Conservation (phyloP, 1,284 basidiomycete species). For the Ustilago loliicola region DNA sequence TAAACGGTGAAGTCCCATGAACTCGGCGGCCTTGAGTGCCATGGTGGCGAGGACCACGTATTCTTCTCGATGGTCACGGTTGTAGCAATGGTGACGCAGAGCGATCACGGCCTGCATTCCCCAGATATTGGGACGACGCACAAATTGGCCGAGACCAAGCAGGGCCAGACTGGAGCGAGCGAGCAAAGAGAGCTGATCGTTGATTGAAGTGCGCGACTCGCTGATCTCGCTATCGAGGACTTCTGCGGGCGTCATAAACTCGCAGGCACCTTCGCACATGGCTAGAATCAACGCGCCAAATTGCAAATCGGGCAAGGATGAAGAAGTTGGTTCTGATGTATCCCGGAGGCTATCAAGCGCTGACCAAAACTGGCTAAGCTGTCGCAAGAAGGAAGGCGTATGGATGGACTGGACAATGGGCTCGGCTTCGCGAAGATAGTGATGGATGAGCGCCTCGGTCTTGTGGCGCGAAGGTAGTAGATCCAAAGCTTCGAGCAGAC, state of each 20-base stretch:
- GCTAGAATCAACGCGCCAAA: conserved; percentile 44
- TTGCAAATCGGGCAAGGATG: conserved; percentile 32
- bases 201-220: conserved; percentile 33
- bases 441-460: conserved; percentile 33
- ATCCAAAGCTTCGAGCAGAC: conserved; percentile 22
- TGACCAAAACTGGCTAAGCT: conserved; percentile 40
- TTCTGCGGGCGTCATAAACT: conserved; percentile 50
- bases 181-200: conserved; percentile 29
- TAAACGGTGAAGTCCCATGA: conserved; percentile 52
- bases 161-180: conserved; percentile 19
- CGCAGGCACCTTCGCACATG: conserved; percentile 49
- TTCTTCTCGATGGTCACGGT: conserved; percentile 47
- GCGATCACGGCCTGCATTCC: conserved; percentile 45
- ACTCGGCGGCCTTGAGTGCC: conserved; percentile 52
- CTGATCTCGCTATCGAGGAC: conserved; percentile 46
- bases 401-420: conserved; percentile 43
- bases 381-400: conserved; percentile 29
- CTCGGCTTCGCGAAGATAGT: conserved; percentile 47
- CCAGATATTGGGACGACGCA: conserved; percentile 45
- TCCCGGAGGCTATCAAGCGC: conserved; percentile 14
- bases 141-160: conserved; percentile 36
- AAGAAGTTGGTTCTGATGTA: neutral
- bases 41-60: conserved; percentile 33
- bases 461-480: conserved; percentile 38
- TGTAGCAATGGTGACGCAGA: conserved; percentile 49